Base-by-base conservation (phyloP, 306 rosid species). In the Boehmeria nivea region DNA sequence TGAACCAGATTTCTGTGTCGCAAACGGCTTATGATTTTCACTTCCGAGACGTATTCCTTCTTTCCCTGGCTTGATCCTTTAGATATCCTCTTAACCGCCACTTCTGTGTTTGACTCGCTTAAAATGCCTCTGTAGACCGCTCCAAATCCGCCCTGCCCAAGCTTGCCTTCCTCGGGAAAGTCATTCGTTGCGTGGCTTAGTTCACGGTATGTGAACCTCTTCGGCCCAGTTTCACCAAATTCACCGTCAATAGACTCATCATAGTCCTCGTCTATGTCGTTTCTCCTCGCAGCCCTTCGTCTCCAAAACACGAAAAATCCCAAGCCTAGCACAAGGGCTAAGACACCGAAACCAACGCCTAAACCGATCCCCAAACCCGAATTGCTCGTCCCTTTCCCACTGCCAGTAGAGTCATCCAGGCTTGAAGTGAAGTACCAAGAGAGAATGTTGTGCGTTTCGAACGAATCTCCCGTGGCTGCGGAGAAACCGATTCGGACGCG, bases 1-100 rank as follows among this genome's bases (percentile, higher is more conserved):
- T 87, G 85, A 26, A 84, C 95, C 67, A 81, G 53, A 58, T 87
- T 87, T 54, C 83, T 72, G 20, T 81, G 95, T 40, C 95, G 78
- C 43, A 87, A 28, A 21, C 75, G 59, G 64, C 95, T 87, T 28
- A 87, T 87, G 21, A 77, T 74, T 53, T 51, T 79, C 21, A 87
- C 95, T 69, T 87, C 94, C 12, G 94, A 78, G 7, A 79, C 49
- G 36, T 87, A 81, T 45, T 84, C 95, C 37, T 79, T 87, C 59
- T 77, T 77, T 0, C 95, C 94, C 46, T 87, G 95, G 25, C 63
- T 84, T 51, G 94, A 84, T 40, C 83, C 86, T 56, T 79, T 87
- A 6, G 85, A 79, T 15, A 87, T 72, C 72, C 80, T 87, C 63
- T 87, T 87, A 18, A 87, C 85, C 2, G 83, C 95, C 9, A 87